Evolutionary conservation across 176 grass and related monocot species (phyloP).

Genomic region (Puya raimondii): DNA sequence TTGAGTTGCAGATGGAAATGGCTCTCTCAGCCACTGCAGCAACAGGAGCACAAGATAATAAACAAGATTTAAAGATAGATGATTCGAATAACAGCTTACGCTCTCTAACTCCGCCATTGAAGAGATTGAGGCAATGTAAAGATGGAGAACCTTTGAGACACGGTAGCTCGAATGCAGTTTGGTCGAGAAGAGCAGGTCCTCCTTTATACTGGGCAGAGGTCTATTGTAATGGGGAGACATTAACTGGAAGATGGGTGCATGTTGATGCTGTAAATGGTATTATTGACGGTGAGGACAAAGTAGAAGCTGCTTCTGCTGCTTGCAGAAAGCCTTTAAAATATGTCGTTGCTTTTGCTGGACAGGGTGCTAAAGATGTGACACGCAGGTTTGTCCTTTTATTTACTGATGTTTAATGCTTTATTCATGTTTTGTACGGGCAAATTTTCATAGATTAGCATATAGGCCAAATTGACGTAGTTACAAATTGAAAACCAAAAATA

Average conservation of each 20-base stretch:
- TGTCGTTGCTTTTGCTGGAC: conserved; percentile 76
- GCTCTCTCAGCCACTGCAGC: conserved; percentile 72
- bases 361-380: conserved; percentile 96
- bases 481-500: not conserved
- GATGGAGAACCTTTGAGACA: conserved; percentile 29
- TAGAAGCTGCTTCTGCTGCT: conserved; percentile 73
- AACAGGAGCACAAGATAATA: conserved; percentile 26
- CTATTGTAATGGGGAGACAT: conserved; percentile 62
- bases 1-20: conserved; percentile 83
- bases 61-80: conserved; percentile 15
- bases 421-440: not conserved
- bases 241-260: conserved; percentile 80
- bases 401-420: not conserved
- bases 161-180: conserved; percentile 47
- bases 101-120: conserved; percentile 24
- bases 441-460: not conserved
- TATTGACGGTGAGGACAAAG: conserved; percentile 63
- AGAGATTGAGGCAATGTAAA: conserved; percentile 29
- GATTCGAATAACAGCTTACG: conserved; percentile 23
- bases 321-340: conserved; percentile 83
- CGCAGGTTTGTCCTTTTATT: conserved; percentile 46
- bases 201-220: conserved; percentile 72
- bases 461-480: not conserved
- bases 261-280: conserved; percentile 84
- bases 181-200: conserved; percentile 63